These are phyloP conservation scores for Aspergillus nanangensis DNA, from an alignment of 495 filamentous ascomycete species.

Conservation along the genomic window DNA sequence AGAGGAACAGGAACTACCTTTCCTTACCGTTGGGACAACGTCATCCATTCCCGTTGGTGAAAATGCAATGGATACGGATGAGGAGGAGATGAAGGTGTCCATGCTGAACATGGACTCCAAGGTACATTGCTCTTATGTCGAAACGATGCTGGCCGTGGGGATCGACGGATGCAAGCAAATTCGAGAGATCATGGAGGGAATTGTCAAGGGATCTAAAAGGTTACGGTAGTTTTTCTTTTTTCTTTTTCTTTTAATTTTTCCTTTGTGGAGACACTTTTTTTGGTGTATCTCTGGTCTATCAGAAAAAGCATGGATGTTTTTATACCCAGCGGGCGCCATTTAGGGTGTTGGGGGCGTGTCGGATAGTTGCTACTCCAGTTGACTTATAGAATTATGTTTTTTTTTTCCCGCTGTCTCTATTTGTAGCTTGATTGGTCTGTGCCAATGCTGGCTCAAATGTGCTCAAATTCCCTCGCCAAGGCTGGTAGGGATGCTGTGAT, in stretches of 20 bases:
- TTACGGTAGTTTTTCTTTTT: constrained; percentile 1
- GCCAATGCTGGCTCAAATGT: no score
- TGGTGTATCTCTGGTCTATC: no score
- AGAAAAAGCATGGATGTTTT: constrained; percentile 11
- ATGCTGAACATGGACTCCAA: constrained; percentile 80
- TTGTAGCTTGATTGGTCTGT: no score
- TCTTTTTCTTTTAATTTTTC: no score
- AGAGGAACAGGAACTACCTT: constrained; percentile 89
- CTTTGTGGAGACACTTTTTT: no score
- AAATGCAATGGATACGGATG: constrained; percentile 33
- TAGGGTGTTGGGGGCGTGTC: constrained; percentile 14
- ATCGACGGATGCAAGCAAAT: constrained; percentile 90
- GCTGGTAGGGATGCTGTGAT: constrained; percentile 3
- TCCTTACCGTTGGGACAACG: constrained; percentile 77
- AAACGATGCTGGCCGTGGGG: constrained; percentile 87
- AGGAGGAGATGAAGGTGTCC: constrained; percentile 62
- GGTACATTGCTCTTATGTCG: constrained; percentile 69
- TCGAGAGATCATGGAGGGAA: constrained; percentile 64
- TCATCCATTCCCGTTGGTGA: constrained; percentile 45
- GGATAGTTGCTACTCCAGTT: background rate
- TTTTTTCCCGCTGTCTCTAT: no score
- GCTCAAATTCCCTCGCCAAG: constrained; percentile 29
- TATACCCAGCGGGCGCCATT: constrained; percentile 13
- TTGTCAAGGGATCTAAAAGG: constrained; percentile 38
- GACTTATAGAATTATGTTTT: background rate